These are phyloP conservation scores for Nematocida sp. DNA, from an alignment of 371 early-diverging fungal genomes.

Conservation along the genomic window DNA sequence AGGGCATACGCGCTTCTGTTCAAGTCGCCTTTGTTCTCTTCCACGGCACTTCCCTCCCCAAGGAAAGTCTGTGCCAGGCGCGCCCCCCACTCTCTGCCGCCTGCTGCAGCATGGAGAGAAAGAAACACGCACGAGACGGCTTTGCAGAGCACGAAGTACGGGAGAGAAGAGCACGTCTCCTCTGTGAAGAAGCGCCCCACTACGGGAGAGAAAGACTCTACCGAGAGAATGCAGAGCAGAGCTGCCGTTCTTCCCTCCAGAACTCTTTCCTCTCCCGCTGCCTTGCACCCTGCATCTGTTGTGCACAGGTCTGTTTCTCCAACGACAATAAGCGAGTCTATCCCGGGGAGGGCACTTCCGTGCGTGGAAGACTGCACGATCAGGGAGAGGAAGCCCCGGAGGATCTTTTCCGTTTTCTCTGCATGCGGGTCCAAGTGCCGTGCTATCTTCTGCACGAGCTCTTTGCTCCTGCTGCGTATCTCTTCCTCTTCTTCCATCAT, in stretches of 20 bases:
- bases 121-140: constrained; percentile 4
- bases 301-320: constrained; percentile 45
- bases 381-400: background rate
- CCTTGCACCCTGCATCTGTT: constrained; percentile 48
- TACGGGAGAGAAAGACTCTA: background rate
- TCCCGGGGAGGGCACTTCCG: background rate
- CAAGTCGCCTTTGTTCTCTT: constrained; percentile 22
- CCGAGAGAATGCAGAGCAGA: background rate
- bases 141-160: constrained; percentile 18
- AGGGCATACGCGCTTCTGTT: constrained; percentile 6
- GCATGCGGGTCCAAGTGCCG: background rate
- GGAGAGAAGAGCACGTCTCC: background rate
- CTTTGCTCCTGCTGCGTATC: background rate
- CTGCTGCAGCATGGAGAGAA: background rate
- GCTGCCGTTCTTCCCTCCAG: constrained; percentile 3
- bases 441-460: constrained; percentile 15
- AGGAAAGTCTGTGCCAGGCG: background rate
- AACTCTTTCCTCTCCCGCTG: constrained; percentile 22
- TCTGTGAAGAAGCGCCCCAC: background rate
- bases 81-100: background rate
- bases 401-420: background rate
- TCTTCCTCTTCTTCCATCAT: constrained; percentile 52
- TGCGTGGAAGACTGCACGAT: background rate
- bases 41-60: background rate
- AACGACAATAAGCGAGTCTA: constrained; percentile 7